Conservation (phyloP, 1,139 yeast genomes). For the Suhomyces ambrosiae region DNA sequence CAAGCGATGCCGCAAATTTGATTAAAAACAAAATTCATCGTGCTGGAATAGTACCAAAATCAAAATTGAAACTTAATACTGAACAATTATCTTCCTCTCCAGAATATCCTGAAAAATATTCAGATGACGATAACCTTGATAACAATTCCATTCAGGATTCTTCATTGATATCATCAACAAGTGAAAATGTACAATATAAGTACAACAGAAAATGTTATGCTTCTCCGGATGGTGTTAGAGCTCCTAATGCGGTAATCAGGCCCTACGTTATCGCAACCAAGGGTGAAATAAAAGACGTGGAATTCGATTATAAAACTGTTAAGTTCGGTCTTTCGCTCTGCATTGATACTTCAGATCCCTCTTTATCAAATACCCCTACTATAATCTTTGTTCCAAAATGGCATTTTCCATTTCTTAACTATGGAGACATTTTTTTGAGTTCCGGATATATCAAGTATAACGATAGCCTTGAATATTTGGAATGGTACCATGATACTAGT, state of each 20-base stretch:
- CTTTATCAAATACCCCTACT: constrained; percentile 41
- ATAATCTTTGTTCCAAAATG: constrained; percentile 67
- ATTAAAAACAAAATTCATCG: constrained; percentile 12
- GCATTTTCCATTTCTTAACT: constrained; percentile 58
- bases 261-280: constrained; percentile 67
- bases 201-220: constrained; percentile 40
- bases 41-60: constrained; percentile 5
- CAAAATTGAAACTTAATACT: constrained; percentile 4
- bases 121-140: constrained; percentile 10
- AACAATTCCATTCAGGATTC: constrained; percentile 10
- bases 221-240: constrained; percentile 66
- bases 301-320: constrained; percentile 54
- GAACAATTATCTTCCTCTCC: neutral
- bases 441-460: constrained; percentile 61
- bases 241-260: constrained; percentile 66
- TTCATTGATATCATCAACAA: constrained; percentile 23
- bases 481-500: constrained; percentile 62
- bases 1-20: constrained; percentile 10
- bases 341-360: constrained; percentile 23
- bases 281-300: constrained; percentile 54
- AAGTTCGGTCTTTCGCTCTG: constrained; percentile 51
- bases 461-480: constrained; percentile 54
- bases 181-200: constrained; percentile 26
- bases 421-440: constrained; percentile 47
- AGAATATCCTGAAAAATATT: constrained; percentile 8